phyloP scores from a whole-genome alignment of 1,284 basidiomycete genomes.

The Melampsora americana region DNA sequence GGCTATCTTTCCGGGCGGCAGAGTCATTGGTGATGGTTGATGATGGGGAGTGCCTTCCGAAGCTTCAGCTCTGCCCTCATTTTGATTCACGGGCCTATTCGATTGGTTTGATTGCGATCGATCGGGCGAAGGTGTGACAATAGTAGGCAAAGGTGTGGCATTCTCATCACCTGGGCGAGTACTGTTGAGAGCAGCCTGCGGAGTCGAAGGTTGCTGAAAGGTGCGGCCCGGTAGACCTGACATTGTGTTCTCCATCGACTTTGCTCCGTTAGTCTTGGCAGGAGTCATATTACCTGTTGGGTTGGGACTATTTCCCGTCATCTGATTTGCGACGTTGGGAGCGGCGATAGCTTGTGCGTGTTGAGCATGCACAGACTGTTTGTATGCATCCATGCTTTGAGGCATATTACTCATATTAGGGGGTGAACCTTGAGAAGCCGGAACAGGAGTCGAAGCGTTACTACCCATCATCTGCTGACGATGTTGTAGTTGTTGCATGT shows the following conservation, averaged over 20 bases:
- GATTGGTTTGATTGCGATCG: conserved; percentile 18
- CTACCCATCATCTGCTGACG: conserved; percentile 2
- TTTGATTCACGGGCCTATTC: conserved; percentile 7
- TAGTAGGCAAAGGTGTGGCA: conserved; percentile 20
- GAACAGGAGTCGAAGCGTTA: conserved; percentile 10
- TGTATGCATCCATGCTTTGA: conserved; percentile 30
- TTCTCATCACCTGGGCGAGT: conserved; percentile 19
- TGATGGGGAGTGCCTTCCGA: conserved; percentile 2
- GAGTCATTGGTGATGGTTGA: neutral
- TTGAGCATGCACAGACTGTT: conserved; percentile 32
- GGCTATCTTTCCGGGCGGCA: too few relatives aligned
- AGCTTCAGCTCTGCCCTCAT: neutral
- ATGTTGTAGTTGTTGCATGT: neutral
- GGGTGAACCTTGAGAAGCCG: conserved; percentile 1
- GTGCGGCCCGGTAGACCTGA: conserved; percentile 26
- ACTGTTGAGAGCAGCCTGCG: conserved; percentile 17
- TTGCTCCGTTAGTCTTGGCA: conserved; percentile 4
- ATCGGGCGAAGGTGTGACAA: conserved; percentile 30
- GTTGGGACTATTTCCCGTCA: neutral
- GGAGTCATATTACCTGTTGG: conserved; percentile 7
- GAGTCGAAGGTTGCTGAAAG: conserved; percentile 27
- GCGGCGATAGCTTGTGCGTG: conserved; percentile 31
- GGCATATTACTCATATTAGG: conserved; percentile 2
- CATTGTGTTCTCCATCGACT: conserved; percentile 20
- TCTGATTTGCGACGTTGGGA: neutral